Base-by-base conservation (phyloP, 192 early-diverging fungal species). In the Nowakowskiella sp. region DNA sequence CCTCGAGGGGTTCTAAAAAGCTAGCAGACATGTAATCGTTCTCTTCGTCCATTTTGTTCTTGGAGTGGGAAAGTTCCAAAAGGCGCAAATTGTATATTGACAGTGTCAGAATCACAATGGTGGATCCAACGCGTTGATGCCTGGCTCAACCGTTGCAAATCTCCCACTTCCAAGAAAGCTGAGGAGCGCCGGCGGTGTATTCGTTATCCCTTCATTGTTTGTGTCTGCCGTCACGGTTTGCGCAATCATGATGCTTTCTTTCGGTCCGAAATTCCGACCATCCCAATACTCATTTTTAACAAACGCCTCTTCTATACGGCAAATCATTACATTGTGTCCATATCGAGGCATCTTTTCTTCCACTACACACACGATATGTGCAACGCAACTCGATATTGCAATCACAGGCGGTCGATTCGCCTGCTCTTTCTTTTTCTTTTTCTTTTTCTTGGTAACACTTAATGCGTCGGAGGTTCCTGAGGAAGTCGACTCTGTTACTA, bases 281-380 rank as follows among this genome's bases (percentile, higher is more conserved):
- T 70, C 48, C 68, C 68, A 70, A 25, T 58, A 58, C 28, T 23
- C 34, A 6, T 16, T 1, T 28, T 53, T 31, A 3, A 44, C 58
- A 27, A 27, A 66, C 22, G 28, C 68, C 24, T 26, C 29, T 1
- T 31, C 42, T 28, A 66, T 66, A 1, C 29, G 21, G 43, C 54
- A 55, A 28, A 55, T 57, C 21, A 66, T 31, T 8, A 70, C 42
- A 6, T 29, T 29, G 42, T 70, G 68, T 0, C 68, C 68, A 33
- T 66, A 27, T 2, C 68, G 63, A 16, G 65, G 59, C 4, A 47
- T 47, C 6, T 25, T 10, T 21, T 70, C 68, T 32, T 70, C 58
- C 6, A 66, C 56, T 9, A 39, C 34, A 42, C 68, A 70, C 8
- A 64, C 46, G 10, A 57, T 6, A 34, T 70, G 68, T 6, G 63